Percentiles rank a stretch among this genome's conserved stretches.
Conservation (phyloP, 139 green algal species). For the Parachlorella kessleri region DNA sequence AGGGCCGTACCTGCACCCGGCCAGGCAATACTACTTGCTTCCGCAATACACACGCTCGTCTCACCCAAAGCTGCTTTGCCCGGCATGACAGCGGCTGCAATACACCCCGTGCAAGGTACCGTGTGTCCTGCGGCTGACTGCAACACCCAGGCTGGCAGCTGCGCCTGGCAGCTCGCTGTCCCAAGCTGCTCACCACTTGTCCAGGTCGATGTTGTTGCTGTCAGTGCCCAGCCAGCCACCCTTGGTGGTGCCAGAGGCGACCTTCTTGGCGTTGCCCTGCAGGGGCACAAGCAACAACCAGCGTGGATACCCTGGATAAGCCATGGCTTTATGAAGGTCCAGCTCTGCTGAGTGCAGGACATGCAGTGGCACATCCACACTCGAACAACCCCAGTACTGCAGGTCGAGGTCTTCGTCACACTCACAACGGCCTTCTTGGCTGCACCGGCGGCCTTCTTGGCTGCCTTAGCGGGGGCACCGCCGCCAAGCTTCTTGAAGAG, state of each 20-base stretch:
- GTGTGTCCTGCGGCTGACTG: too few relatives aligned
- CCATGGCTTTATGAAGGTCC: too few relatives aligned
- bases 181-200: slow-evolving; percentile 85
- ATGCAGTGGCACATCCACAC: background rate
- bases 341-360: background rate
- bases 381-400: too few relatives aligned
- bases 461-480: slow-evolving; percentile 3
- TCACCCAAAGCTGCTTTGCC: background rate
- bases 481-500: slow-evolving; percentile 14
- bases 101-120: too few relatives aligned
- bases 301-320: too few relatives aligned
- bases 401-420: too few relatives aligned
- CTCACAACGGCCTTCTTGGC: background rate
- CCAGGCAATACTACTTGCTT: background rate
- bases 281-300: background rate
- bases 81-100: slow-evolving; percentile 11
- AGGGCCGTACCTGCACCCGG: slow-evolving; percentile 62
- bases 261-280: slow-evolving; percentile 26
- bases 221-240: slow-evolving; percentile 72
- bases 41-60: background rate
- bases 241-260: background rate
- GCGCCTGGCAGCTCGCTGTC: too few relatives aligned
- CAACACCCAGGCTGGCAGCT: too few relatives aligned
- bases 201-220: slow-evolving; percentile 51
- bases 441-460: background rate